Base-by-base conservation (phyloP, 2,329 filamentous ascomycete species). In the Elsinoe necatrix region DNA sequence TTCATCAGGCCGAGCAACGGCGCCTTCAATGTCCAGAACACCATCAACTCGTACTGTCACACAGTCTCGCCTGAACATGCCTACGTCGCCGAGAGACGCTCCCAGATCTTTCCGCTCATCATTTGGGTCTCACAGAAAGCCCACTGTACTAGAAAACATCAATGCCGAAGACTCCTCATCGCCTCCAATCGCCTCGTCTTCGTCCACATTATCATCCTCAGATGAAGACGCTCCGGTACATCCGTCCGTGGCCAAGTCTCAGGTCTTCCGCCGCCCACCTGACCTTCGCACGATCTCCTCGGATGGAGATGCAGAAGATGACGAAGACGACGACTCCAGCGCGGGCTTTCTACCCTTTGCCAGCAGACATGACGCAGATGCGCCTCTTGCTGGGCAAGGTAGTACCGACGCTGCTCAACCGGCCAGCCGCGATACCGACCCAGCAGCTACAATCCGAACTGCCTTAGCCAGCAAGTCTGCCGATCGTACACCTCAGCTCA, bases 251-350 rank as follows among this genome's bases (percentile, higher is more conserved):
- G 69, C 69, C 20, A 70, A 72, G 29, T 75, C 73, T 57, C 74
- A 75, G 58, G 63, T 73, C 7, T 76, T 75, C 61, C 71, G 72
- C 47, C 67, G 73, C 4, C 70, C 71, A 3, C 68, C 72, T 4
- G 66, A 67, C 21, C 71, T 70, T 56, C 66, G 25, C 63, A 65
- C 45, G 65, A 72, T 63, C 62, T 41, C 37, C n/a, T 58, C 51
- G 8, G 69, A 69, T 20, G 66, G 64, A 9, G 63, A 64, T 50
- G 63, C 52, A 11, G 64, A 65, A 41, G 11, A 65, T 72, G 56
- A 76, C 75, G 57, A 78, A 71, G 64, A 74, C 18, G 80, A 81
- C n/a, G 78, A 80, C 1, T 77, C 78, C 9, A 67, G 66, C 11
- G 65, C 63, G 21, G 67, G 67, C 4, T 72, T 68, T 47, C 63